A percentile compares a stretch with the other conserved stretches of the same genome.
phyloP scores from a whole-genome alignment of 441 rosid genomes.

The Jatropha multifida region DNA sequence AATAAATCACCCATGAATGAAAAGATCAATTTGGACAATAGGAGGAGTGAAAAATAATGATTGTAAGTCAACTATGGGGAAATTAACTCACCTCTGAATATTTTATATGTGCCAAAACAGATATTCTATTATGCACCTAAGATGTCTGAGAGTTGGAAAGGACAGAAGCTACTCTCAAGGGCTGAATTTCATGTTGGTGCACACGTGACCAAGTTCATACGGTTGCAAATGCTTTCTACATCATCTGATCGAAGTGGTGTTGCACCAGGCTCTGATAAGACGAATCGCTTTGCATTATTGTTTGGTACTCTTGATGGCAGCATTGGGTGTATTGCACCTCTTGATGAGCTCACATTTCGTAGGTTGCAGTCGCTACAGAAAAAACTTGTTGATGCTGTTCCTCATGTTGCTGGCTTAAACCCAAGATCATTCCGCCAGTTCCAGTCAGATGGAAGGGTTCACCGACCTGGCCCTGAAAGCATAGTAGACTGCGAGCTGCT shows the following conservation, averaged over 20 bases:
- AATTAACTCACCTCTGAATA: not conserved
- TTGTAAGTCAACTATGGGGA: not conserved
- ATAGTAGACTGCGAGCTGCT: constrained; percentile 95
- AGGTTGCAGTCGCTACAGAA: constrained; percentile 90
- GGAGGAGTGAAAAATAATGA: not conserved
- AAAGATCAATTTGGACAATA: no score
- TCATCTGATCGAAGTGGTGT: constrained; percentile 51
- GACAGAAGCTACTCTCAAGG: constrained; percentile 93
- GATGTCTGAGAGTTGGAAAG: constrained; percentile 99
- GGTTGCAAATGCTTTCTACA: constrained; percentile 85
- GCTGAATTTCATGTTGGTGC: constrained; percentile 97
- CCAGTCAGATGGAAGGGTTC: constrained; percentile 75
- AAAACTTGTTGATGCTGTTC: constrained; percentile 89
- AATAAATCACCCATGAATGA: not conserved
- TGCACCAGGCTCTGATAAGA: constrained; percentile 70
- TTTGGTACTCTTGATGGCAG: constrained; percentile 97
- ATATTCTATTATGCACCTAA: constrained; percentile 95
- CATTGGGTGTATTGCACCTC: constrained; percentile 94
- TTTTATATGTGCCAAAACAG: constrained; percentile 35
- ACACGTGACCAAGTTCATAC: constrained; percentile 83
- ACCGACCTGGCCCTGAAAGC: constrained; percentile 95
- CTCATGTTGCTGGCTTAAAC: constrained; percentile 93
- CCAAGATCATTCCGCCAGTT: constrained; percentile 96
- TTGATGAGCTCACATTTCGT: constrained; percentile 93
- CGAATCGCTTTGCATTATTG: constrained; percentile 84